Percentiles rank a stretch among this genome's conserved stretches.
Evolutionary conservation across 305 asterid species (phyloP).

Genomic region (Solanum hybrid): DNA sequence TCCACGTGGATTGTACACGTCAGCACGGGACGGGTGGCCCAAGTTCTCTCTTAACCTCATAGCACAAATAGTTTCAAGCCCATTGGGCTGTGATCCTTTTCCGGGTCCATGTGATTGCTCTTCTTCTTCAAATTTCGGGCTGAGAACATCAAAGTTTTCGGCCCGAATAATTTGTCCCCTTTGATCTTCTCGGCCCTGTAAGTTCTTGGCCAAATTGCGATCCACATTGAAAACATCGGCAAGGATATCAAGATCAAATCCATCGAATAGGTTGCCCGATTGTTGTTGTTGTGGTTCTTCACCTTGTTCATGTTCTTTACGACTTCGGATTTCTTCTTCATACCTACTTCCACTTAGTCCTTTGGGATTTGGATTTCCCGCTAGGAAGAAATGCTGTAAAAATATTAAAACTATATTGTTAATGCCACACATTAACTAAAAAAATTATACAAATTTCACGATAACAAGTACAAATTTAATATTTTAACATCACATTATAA

Average conservation of each 20-base stretch:
- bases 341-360: not conserved
- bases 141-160: constrained; percentile 14
- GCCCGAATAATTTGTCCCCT: constrained; percentile 46
- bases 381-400: constrained; percentile 42
- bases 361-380: constrained; percentile 37
- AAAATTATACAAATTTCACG: not conserved
- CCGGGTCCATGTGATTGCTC: not conserved
- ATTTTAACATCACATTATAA: not conserved
- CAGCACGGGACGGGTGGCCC: constrained; percentile 32
- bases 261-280: not conserved
- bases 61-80: constrained; percentile 52
- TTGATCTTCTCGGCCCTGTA: constrained; percentile 26
- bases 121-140: constrained; percentile 16
- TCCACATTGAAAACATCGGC: constrained; percentile 7
- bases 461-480: not conserved
- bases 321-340: constrained; percentile 2
- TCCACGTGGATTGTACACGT: constrained; percentile 50
- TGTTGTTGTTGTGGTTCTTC: constrained; percentile 1
- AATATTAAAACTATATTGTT: not conserved
- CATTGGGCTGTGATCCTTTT: constrained; percentile 21
- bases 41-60: constrained; percentile 35
- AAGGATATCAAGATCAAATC: not conserved
- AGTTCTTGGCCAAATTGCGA: constrained; percentile 7
- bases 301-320: not conserved
- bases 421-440: not conserved